Evolutionary conservation across 345 rosid species (phyloP).

Genomic region (Gossypium sturtianum): DNA sequence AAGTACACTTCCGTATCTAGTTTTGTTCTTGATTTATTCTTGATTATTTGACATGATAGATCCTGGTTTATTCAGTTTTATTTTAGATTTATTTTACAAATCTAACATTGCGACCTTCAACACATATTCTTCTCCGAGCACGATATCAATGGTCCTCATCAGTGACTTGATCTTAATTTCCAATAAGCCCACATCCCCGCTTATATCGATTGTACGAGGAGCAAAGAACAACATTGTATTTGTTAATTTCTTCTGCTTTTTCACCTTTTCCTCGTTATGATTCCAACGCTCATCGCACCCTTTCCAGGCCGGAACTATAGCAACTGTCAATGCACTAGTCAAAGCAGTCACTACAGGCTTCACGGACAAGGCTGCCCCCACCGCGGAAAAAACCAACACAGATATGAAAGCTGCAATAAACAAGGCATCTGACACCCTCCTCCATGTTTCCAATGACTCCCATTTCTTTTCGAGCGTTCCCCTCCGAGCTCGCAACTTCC

Average conservation of each 20-base stretch:
- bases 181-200: too few species aligned
- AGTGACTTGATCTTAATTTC: too few species aligned
- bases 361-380: conserved; percentile 82
- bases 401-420: conserved; percentile 66
- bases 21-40: too few species aligned
- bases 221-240: too few species aligned
- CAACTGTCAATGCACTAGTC: conserved; percentile 64
- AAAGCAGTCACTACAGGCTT: conserved; percentile 65
- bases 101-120: too few species aligned
- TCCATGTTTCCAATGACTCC: conserved; percentile 58
- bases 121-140: too few species aligned
- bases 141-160: too few species aligned
- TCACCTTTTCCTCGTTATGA: conserved; percentile 47
- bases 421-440: conserved; percentile 65
- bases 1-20: too few species aligned
- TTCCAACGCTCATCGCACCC: conserved; percentile 70
- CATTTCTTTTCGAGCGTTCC: conserved; percentile 64
- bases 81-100: too few species aligned
- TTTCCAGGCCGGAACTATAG: conserved; percentile 67
- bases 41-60: too few species aligned
- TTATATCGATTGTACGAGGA: too few species aligned
- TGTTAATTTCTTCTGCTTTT: conserved; percentile 46
- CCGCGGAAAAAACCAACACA: conserved; percentile 70
- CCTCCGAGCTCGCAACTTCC: conserved; percentile 42
- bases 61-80: too few species aligned